A percentile compares a stretch with the other conserved stretches of the same genome.
These are phyloP conservation scores for Lactarius sp. DNA, from an alignment of 768 basidiomycete genomes.

Conservation along the genomic window DNA sequence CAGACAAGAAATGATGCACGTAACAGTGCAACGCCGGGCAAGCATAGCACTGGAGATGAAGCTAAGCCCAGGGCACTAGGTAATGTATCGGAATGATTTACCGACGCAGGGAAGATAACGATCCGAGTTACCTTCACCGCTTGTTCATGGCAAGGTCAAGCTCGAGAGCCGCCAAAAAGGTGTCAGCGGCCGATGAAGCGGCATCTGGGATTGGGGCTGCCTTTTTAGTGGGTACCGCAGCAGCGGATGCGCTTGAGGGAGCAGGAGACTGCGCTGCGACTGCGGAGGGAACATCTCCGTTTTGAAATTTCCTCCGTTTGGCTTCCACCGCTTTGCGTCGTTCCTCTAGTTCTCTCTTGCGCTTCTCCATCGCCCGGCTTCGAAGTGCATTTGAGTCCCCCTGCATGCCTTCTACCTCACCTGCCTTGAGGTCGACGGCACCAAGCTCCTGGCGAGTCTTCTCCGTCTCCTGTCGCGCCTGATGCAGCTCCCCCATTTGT, in stretches of 20 bases:
- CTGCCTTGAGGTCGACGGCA: slow-evolving; percentile 55
- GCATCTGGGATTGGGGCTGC: slow-evolving; percentile 6
- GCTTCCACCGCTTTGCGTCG: slow-evolving; percentile 55
- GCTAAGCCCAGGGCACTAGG: slow-evolving; percentile 9
- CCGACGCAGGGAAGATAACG: not conserved
- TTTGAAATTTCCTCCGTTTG: slow-evolving; percentile 54
- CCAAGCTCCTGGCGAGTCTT: slow-evolving; percentile 53
- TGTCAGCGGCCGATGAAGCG: slow-evolving; percentile 46
- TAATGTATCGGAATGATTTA: not conserved
- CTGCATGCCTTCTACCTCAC: slow-evolving; percentile 77
- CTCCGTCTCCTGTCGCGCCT: slow-evolving; percentile 67
- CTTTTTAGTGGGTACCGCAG: slow-evolving; percentile 16
- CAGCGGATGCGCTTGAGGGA: slow-evolving; percentile 7
- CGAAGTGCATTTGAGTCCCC: slow-evolving; percentile 32
- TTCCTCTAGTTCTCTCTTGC: slow-evolving; percentile 70
- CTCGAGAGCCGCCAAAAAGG: slow-evolving; percentile 63
- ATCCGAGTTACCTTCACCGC: slow-evolving; percentile 8
- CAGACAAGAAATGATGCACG: slow-evolving; percentile 13
- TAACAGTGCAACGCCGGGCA: slow-evolving; percentile 11
- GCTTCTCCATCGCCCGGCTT: slow-evolving; percentile 65
- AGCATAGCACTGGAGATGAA: slow-evolving; percentile 7
- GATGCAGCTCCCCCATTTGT: slow-evolving; percentile 80
- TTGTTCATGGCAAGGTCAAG: slow-evolving; percentile 47
- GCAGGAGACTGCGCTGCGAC: slow-evolving; percentile 15
- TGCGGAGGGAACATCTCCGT: slow-evolving; percentile 6